Conservation (phyloP, 2,329 filamentous ascomycete species). For the Alternaria gaisen region DNA sequence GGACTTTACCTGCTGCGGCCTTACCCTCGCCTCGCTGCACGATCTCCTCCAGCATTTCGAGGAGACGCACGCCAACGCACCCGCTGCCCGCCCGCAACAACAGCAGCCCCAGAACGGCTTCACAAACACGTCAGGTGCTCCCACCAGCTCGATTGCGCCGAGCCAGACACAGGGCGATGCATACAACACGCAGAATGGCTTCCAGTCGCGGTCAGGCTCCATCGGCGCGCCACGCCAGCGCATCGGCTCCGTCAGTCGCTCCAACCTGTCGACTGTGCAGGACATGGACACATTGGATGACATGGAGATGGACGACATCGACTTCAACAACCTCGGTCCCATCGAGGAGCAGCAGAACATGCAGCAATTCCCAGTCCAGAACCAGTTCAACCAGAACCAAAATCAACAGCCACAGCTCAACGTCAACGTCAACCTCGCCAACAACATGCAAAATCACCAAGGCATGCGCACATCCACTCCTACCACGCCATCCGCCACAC, state of each 20-base stretch:
- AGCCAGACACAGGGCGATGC: conserved; percentile 55
- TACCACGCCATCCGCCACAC: conserved; percentile 77
- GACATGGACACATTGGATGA: conserved; percentile 88
- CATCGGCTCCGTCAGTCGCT: conserved; percentile 52
- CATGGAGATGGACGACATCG: conserved; percentile 96
- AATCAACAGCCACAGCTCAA: conserved; percentile 75
- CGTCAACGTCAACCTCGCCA: conserved; percentile 82
- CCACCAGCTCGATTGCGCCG: conserved; percentile 51
- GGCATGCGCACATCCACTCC: conserved; percentile 86
- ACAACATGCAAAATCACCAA: conserved; percentile 72
- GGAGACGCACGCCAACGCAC: conserved; percentile 84
- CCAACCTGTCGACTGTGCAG: conserved; percentile 54
- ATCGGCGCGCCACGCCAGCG: conserved; percentile 49
- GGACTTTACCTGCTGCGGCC: conserved; percentile 94
- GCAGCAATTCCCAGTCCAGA: conserved; percentile 60
- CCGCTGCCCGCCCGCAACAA: conserved; percentile 60
- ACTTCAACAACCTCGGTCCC: conserved; percentile 75
- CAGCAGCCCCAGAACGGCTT: conserved; percentile 58
- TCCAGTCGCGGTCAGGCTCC: conserved; percentile 53
- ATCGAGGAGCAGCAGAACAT: conserved; percentile 72
- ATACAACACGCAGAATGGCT: conserved; percentile 49
- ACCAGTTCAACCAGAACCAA: conserved; percentile 64
- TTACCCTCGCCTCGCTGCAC: conserved; percentile 88
- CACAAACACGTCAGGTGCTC: conserved; percentile 39
- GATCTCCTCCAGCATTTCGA: conserved; percentile 97